Evolutionary conservation across 129 eudicot genomes (phyloP), one percentile per base, ranked within the genome.

Genomic region (Chrysanthemum makinoi): DNA sequence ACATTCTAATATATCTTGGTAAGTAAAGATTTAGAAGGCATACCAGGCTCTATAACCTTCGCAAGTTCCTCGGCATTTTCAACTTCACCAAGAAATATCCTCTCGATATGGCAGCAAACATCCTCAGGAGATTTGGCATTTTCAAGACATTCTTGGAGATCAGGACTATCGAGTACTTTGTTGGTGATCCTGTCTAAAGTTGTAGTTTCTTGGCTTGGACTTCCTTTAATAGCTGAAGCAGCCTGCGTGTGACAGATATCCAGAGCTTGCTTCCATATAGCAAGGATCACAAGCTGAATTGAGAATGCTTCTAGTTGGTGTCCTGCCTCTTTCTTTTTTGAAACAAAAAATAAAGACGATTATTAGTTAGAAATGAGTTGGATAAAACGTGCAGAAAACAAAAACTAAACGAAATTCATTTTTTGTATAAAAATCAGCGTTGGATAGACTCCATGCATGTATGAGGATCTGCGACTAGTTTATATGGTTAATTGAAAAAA

Each of bases 181-280:
- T 63, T 77, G 47, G 69, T 39, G 60, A 35, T 72, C n/a, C 65
- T 77, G 57, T 77, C 73, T 35, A 57, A 77, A 62, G 75, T 68
- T 11, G 77, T 58, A 48, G 56, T 73, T 58, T 84, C 96, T 73
- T 77, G 74, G 24, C 83, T 63, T 28, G 93, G 86, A 60, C 90
- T 87, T 63, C 88, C 93, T 77, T 87, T 88, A 63, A 77, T 63
- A 66, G 92, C 96, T 66, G 98, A 94, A 58, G 88, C 93, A 69
- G 95, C 98, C 74, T 89, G 95, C 43, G 90, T 86, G 55, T 89
- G 96, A 76, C 97, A 89, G 33, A 89, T 87, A 79, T 94, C 87
- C 49, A 94, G 72, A 62, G 98, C 96, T 79, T 94, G 98, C 83
- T 89, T 94, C 97, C 98, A 94, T 64, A 89, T 86, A 18, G 97